phyloP scores from a whole-genome alignment of 2,329 filamentous ascomycete genomes.

The Epichloe festucae region DNA sequence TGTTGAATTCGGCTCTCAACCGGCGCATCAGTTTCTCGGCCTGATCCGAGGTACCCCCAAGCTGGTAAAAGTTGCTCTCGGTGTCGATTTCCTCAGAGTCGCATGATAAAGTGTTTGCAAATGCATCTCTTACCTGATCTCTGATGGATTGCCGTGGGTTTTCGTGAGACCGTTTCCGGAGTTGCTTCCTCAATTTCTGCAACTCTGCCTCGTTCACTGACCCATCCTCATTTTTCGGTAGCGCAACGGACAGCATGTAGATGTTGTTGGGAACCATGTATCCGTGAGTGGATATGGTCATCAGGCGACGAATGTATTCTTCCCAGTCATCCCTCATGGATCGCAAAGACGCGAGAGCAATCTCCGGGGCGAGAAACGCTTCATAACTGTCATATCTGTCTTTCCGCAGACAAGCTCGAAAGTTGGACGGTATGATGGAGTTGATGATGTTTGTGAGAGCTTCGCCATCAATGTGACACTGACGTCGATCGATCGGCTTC shows the following conservation, averaged over 20 bases:
- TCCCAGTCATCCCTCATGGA: constrained; percentile 1
- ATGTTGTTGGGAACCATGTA: constrained; percentile 5
- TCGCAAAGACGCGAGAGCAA: neutral
- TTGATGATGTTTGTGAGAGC: neutral
- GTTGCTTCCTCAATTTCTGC: constrained; percentile 14
- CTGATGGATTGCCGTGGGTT: constrained; percentile 12
- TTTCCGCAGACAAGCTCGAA: neutral
- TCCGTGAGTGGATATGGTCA: constrained; percentile 2
- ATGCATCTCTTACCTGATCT: constrained; percentile 24
- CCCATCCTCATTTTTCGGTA: neutral
- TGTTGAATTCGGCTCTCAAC: constrained; percentile 33
- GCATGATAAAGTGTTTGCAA: constrained; percentile 28
- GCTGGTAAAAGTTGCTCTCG: constrained; percentile 28
- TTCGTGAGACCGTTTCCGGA: constrained; percentile 7
- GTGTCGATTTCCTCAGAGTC: constrained; percentile 21
- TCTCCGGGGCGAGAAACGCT: constrained; percentile 2
- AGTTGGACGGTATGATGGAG: neutral
- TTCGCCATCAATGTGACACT: constrained; percentile 17
- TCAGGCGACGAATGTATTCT: constrained; percentile 3
- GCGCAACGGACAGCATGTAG: constrained; percentile 1
- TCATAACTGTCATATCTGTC: constrained; percentile 1
- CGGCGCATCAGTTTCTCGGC: constrained; percentile 18
- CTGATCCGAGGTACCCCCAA: constrained; percentile 35
- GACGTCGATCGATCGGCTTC: constrained; percentile 20
- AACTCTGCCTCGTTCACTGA: constrained; percentile 16